Evolutionary conservation across 345 rosid species (phyloP).

Genomic region (Moringa oleifera): DNA sequence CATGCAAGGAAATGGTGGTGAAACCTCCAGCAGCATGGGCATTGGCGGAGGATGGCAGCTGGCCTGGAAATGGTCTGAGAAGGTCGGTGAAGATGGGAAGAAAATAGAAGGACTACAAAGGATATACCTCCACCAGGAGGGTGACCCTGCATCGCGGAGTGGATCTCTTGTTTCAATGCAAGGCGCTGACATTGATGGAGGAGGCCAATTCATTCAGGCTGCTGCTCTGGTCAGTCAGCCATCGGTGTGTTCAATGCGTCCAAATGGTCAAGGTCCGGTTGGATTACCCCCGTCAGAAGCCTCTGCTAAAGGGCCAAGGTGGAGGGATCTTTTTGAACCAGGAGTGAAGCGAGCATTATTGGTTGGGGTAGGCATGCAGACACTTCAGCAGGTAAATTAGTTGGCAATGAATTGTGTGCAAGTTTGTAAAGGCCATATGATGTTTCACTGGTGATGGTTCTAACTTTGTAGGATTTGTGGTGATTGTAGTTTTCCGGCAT

Average conservation of each 20-base stretch:
- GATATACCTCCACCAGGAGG: slow-evolving; percentile 69
- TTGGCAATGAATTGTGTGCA: too few relatives aligned
- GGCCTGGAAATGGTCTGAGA: slow-evolving; percentile 77
- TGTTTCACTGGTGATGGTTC: too few relatives aligned
- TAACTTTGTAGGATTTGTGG: not conserved
- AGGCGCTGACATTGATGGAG: slow-evolving; percentile 39
- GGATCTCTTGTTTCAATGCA: slow-evolving; percentile 66
- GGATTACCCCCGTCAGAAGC: slow-evolving; percentile 44
- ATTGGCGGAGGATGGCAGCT: slow-evolving; percentile 93
- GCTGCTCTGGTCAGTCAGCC: slow-evolving; percentile 74
- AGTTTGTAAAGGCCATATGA: too few relatives aligned
- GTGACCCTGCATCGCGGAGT: slow-evolving; percentile 43
- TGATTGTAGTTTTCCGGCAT: slow-evolving; percentile 73
- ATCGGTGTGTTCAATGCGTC: slow-evolving; percentile 48
- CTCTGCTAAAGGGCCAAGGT: slow-evolving; percentile 46
- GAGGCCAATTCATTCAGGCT: slow-evolving; percentile 62
- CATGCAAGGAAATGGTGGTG: slow-evolving; percentile 46
- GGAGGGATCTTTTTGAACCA: slow-evolving; percentile 64
- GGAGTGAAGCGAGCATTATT: slow-evolving; percentile 74
- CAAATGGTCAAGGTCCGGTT: slow-evolving; percentile 28
- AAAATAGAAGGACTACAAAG: slow-evolving; percentile 72
- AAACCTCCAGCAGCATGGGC: slow-evolving; percentile 50
- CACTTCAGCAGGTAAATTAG: slow-evolving; percentile 78
- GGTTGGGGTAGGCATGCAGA: slow-evolving; percentile 77
- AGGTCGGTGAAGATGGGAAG: slow-evolving; percentile 53